These are phyloP conservation scores for Smallanthus sonchifolius DNA, from an alignment of 129 eudicot species.

Conservation along the genomic window DNA sequence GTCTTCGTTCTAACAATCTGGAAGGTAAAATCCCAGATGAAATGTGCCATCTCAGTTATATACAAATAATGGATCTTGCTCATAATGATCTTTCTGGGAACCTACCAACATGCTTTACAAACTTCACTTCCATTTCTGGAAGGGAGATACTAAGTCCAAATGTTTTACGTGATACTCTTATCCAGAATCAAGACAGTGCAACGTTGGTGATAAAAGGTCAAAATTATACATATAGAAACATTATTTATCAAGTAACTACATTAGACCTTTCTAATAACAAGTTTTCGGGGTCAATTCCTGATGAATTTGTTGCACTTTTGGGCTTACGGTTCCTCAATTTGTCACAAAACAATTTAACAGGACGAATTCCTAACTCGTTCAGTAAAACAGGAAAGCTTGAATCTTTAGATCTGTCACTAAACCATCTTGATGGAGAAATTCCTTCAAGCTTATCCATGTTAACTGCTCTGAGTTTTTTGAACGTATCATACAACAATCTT, in stretches of 20 bases:
- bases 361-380: slow-evolving; percentile 17
- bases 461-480: neutral
- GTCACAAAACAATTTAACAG: slow-evolving; percentile 20
- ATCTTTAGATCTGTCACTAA: slow-evolving; percentile 22
- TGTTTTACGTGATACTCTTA: neutral
- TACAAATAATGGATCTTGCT: slow-evolving; percentile 28
- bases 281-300: slow-evolving; percentile 20
- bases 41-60: slow-evolving; percentile 12
- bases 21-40: slow-evolving; percentile 14
- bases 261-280: slow-evolving; percentile 25
- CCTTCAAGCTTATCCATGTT: slow-evolving; percentile 9
- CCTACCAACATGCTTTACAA: slow-evolving; percentile 24
- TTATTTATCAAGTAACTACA: neutral
- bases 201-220: slow-evolving; percentile 18
- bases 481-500: slow-evolving; percentile 23
- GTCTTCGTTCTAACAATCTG: slow-evolving; percentile 17
- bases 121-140: slow-evolving; percentile 11
- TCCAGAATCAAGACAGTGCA: neutral
- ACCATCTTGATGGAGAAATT: slow-evolving; percentile 19
- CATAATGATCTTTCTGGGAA: slow-evolving; percentile 23
- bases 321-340: slow-evolving; percentile 12
- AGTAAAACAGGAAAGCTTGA: slow-evolving; percentile 6
- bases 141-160: neutral
- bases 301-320: neutral
- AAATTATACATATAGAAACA: neutral